Conservation (phyloP, 2,329 filamentous ascomycete genomes). For the Calonectria montana region DNA sequence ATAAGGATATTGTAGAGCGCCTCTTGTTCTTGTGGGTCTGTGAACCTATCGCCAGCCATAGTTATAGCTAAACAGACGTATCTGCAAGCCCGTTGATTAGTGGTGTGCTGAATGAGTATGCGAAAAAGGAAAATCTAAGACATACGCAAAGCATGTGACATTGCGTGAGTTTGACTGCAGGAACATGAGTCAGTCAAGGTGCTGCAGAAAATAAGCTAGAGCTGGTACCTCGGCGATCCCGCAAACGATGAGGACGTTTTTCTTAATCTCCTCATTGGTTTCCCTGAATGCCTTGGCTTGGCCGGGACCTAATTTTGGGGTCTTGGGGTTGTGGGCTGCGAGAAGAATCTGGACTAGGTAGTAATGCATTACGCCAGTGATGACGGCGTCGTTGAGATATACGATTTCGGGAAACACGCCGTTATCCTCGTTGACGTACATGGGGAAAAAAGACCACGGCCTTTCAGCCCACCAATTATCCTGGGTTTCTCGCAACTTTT, state of each 20-base stretch:
- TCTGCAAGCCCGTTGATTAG: conserved; percentile 23
- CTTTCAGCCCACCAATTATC: conserved; percentile 44
- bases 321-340: conserved; percentile 43
- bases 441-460: conserved; percentile 44
- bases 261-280: conserved; percentile 44
- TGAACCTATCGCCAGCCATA: conserved; percentile 53
- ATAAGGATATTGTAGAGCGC: conserved; percentile 49
- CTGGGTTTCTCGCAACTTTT: conserved; percentile 36
- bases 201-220: neutral
- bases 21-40: conserved; percentile 49
- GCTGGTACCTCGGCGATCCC: conserved; percentile 42
- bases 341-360: conserved; percentile 42
- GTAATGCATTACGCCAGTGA: conserved; percentile 44
- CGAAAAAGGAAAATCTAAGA: neutral
- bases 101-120: too few species aligned
- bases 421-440: conserved; percentile 33
- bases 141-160: conserved; percentile 35
- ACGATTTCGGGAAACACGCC: conserved; percentile 36
- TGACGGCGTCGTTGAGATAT: conserved; percentile 44
- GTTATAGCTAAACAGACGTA: conserved; percentile 44
- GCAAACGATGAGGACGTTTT: conserved; percentile 42
- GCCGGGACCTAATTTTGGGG: conserved; percentile 40
- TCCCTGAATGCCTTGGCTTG: conserved; percentile 38
- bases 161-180: conserved; percentile 38
- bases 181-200: neutral